These are phyloP conservation scores for Amanita rimosa DNA, from an alignment of 768 basidiomycete genomes.

Conservation along the genomic window DNA sequence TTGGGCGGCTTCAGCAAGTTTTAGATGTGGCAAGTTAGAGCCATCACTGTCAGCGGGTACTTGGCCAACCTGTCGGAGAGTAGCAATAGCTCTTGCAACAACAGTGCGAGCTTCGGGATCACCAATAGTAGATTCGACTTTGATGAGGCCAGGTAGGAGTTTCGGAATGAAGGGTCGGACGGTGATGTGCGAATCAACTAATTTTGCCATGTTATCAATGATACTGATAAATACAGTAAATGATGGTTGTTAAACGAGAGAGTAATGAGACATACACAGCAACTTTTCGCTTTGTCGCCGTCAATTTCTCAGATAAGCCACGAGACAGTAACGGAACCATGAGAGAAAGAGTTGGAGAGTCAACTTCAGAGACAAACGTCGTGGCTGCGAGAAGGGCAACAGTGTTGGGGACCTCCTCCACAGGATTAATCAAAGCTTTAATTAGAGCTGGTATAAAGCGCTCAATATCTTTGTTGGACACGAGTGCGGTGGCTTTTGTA, in stretches of 20 bases:
- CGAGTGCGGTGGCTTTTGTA: constrained; percentile 86
- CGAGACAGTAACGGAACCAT: constrained; percentile 95
- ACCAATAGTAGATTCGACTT: constrained; percentile 89
- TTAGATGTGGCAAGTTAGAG: constrained; percentile 82
- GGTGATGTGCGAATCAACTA: constrained; percentile 89
- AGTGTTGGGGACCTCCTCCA: constrained; percentile 96
- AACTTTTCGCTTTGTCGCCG: constrained; percentile 94
- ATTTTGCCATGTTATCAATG: constrained; percentile 96
- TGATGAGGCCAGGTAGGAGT: constrained; percentile 90
- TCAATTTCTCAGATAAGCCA: constrained; percentile 90
- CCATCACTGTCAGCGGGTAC: constrained; percentile 78
- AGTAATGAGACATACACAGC: constrained; percentile 61
- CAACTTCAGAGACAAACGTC: constrained; percentile 99
- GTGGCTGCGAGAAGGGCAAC: constrained; percentile 93
- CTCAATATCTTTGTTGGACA: constrained; percentile 98
- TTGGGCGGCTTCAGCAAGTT: constrained; percentile 58
- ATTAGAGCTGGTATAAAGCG: constrained; percentile 96
- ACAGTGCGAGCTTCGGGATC: constrained; percentile 97
- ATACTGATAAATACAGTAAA: constrained; percentile 39
- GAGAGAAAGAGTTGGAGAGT: constrained; percentile 90
- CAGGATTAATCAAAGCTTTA: constrained; percentile 96
- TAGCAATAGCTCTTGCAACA: constrained; percentile 83
- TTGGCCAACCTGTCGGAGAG: constrained; percentile 91
- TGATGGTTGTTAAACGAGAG: constrained; percentile 9
- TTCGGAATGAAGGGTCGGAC: constrained; percentile 96